Base-by-base conservation (phyloP, 2,329 filamentous ascomycete genomes). In the Arthrocladium fulminans region DNA sequence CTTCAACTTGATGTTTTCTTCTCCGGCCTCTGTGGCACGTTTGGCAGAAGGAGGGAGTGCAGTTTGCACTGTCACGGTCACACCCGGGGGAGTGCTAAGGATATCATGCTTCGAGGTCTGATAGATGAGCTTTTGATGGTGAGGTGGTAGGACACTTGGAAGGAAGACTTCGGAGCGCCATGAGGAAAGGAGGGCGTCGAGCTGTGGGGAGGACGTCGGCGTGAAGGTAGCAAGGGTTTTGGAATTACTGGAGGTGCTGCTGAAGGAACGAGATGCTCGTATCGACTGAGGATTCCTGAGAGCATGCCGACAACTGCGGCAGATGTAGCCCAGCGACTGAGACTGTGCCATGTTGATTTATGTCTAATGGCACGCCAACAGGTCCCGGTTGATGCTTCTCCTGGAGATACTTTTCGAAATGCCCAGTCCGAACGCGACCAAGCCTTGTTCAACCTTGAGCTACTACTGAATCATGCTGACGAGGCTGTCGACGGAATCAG, bases 121-220 rank as follows among this genome's bases (percentile, higher is more conserved):
- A 58, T 67, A 71, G 48, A 72, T 63, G 38, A 67, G 60, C 34
- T 59, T 61, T 50, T 61, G 62, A 49, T 71, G 68, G 35, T 60
- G 60, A 4, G 57, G 50, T 29, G 59, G 57, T 3, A 72, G 62
- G 30, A 63, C 62, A 42, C 60, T 61, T 23, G 69, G 70, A 25
- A 71, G 66, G 57, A 73, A 71, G 43, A 71, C 60, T 34, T 66
- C 63, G 51, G 70, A 57, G 54, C 69, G 68, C 58, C 67, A 70
- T 50, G 60, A 61, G 23, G 61, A 55, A 25, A 73, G 62, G 42
- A 66, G 59, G 37, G 63, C 54, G 54, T 71, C 63, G 48, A 72
- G 60, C 55, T 71, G 64, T 42, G 64, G 54, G 23, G 66, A 68
- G 13, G 62, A 61, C 42, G 67, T 67, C 12, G 63, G 61, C 24